Evolutionary conservation across 2,329 filamentous ascomycete genomes (phyloP).

Genomic region (Colletotrichum incanum): DNA sequence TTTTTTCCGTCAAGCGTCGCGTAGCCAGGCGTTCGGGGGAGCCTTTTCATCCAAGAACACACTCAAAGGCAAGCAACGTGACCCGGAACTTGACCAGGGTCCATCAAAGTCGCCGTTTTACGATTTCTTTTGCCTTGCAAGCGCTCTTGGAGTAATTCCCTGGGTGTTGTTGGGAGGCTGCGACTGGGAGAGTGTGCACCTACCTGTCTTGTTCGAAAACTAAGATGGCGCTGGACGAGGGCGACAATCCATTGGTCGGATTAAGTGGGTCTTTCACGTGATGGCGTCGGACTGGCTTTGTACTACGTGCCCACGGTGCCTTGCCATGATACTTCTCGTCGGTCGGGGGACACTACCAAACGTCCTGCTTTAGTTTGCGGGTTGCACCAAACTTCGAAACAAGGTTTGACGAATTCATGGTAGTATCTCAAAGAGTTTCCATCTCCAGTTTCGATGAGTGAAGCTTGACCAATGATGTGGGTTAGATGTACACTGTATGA

Average conservation of each 20-base stretch:
- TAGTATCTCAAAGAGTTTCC: not conserved
- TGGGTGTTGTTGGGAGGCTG: slow-evolving; percentile 48
- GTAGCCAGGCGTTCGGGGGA: slow-evolving; percentile 52
- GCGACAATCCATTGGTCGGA: slow-evolving; percentile 17
- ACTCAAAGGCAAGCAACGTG: slow-evolving; percentile 36
- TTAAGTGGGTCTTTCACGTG: slow-evolving; percentile 25
- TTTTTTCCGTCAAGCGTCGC: slow-evolving; percentile 54
- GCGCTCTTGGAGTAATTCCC: slow-evolving; percentile 40
- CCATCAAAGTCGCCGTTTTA: slow-evolving; percentile 37
- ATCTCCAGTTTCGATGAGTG: too few species aligned
- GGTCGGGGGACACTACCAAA: not conserved
- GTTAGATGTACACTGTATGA: not conserved
- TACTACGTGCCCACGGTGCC: not conserved
- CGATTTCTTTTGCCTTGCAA: slow-evolving; percentile 39
- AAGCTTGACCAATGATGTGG: not conserved
- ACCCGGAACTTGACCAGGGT: slow-evolving; percentile 41
- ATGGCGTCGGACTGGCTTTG: not conserved
- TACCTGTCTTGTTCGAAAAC: slow-evolving; percentile 53
- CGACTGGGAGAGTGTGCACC: slow-evolving; percentile 45
- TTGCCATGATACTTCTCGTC: not conserved
- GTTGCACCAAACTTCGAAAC: not conserved
- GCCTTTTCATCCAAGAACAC: slow-evolving; percentile 48
- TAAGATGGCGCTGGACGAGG: slow-evolving; percentile 48
- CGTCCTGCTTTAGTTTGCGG: not conserved
- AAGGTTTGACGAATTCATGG: not conserved